A percentile compares a stretch with the other conserved stretches of the same genome.
phyloP scores from a whole-genome alignment of 2,329 filamentous ascomycete genomes.

The Zymoseptoria ardabiliae region DNA sequence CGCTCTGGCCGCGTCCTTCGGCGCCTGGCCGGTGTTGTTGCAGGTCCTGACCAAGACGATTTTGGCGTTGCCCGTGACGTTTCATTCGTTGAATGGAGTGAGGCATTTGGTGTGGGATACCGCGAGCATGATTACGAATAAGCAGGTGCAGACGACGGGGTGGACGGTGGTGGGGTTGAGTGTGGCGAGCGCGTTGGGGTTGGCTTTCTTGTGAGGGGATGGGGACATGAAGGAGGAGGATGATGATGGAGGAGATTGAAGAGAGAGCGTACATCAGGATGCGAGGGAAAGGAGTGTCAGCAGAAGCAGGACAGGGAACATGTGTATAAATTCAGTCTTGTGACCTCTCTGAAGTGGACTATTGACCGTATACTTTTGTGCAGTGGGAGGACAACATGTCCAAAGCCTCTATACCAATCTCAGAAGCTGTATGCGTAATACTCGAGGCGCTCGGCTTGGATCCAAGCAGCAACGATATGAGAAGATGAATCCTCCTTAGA shows the following conservation, averaged over 20 bases:
- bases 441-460: no score
- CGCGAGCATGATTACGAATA: conserved; percentile 55
- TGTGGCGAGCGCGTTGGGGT: conserved; percentile 40
- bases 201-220: conserved; percentile 35
- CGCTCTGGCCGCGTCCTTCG: conserved; percentile 57
- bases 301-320: neutral
- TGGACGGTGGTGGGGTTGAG: conserved; percentile 56
- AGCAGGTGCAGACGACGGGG: conserved; percentile 57
- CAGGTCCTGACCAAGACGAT: conserved; percentile 55
- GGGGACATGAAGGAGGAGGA: neutral
- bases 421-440: no score
- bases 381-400: no score
- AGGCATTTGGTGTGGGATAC: conserved; percentile 67
- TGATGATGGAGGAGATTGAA: neutral
- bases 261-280: neutral
- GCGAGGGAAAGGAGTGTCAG: neutral
- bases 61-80: conserved; percentile 59
- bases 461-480: no score
- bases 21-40: conserved; percentile 49
- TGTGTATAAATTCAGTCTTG: neutral
- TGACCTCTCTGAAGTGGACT: no score
- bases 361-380: no score
- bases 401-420: no score
- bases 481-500: no score
- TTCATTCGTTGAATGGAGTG: conserved; percentile 61